phyloP scores from a whole-genome alignment of 2,329 filamentous ascomycete species.

The Sporothrix curviconia region DNA sequence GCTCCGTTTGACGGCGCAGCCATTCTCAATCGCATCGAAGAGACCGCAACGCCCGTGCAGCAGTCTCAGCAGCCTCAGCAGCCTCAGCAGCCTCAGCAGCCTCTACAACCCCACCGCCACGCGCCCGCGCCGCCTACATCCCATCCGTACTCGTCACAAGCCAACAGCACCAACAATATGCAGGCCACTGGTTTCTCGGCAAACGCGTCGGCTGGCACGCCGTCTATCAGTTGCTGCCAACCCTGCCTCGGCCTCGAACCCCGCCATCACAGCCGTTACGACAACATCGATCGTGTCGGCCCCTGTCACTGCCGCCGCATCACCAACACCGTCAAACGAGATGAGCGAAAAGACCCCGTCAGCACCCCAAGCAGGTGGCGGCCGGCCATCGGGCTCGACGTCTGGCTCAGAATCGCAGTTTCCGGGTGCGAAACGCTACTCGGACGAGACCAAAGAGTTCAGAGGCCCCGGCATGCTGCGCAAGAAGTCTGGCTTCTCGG shows the following conservation, averaged over 20 bases:
- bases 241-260: not conserved
- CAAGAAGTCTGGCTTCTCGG: constrained; percentile 85
- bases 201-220: not conserved
- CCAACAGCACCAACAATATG: constrained; percentile 45
- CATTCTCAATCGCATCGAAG: constrained; percentile 55
- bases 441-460: constrained; percentile 65
- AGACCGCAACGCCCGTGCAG: constrained; percentile 35
- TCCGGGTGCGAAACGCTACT: constrained; percentile 63
- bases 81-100: constrained; percentile 14
- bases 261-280: constrained; percentile 3
- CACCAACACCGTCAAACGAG: constrained; percentile 24
- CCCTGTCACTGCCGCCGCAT: constrained; percentile 14
- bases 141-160: not conserved
- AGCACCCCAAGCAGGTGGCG: constrained; percentile 18
- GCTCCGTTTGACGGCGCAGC: constrained; percentile 59
- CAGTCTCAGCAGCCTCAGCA: not conserved
- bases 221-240: constrained; percentile 17
- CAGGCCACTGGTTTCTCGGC: constrained; percentile 59
- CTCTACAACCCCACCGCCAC: constrained; percentile 30
- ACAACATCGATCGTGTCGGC: constrained; percentile 11
- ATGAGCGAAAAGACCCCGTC: constrained; percentile 40
- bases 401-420: constrained; percentile 36
- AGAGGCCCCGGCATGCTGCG: constrained; percentile 55
- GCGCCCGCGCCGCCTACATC: constrained; percentile 43
- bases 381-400: constrained; percentile 22